Base-by-base conservation (phyloP, 2,329 filamentous ascomycete genomes). In the Botrytis medusae region DNA sequence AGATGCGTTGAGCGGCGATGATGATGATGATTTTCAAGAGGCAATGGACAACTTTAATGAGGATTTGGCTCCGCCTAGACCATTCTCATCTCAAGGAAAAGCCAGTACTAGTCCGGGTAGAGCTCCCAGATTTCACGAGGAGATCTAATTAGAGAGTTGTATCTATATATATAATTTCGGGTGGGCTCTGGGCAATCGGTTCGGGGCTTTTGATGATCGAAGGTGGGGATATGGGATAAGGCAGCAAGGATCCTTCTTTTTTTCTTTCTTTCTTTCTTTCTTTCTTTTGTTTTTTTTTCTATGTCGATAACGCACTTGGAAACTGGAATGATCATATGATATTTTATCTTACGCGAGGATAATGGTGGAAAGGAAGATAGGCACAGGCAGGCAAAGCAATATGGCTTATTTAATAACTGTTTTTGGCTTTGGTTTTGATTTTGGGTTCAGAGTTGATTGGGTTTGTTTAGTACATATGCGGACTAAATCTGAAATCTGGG, bases 61-160 rank as follows among this genome's bases (percentile, higher is more conserved):
- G 76, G 82, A 79, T 54, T 78, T 84, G 29, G 82, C 81, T 63
- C 81, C 80, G n/a, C 82, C 82, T 4, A 80, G 74, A 10, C 80
- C 80, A 40, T 74, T 74, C 48, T 78, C 74, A 14, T 54, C 46
- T 25, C 64, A 42, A 5, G 61, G 16, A 12, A 76, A 72, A 68
- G 82, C 83, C 65, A 84, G 84, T 64, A 84, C 83, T 69, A 90
- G 87, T 79, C 87, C 88, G 0, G 85, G 82, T 7, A 82, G 89
- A 71, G 87, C 88, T 75, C 89, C 89, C 57, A 87, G 84, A 76
- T 91, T 91, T 76, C 83, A 83, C 65, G 89, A 91, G 81, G 86
- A 87, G 75, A 84, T 90, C 72, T 84, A 77, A 79, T 16, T 3
- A 71, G 37, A 37, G 25, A 42, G 25, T 20, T 25, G 9, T 32